These are phyloP conservation scores for Candida andamanensis DNA, from an alignment of 805 yeast genomes.

Conservation along the genomic window DNA sequence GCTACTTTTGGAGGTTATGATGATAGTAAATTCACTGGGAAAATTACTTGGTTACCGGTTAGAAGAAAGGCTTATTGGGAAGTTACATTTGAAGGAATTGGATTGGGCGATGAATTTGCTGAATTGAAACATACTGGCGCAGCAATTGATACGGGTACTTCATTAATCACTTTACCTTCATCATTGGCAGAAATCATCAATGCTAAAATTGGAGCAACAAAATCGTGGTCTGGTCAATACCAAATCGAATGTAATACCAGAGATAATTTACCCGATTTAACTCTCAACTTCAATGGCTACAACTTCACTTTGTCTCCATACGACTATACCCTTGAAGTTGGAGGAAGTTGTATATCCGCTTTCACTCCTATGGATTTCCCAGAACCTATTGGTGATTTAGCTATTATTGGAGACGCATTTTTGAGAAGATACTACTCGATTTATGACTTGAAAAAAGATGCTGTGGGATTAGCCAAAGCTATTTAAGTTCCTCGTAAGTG, in stretches of 20 bases:
- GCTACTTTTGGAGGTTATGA: slow-evolving; percentile 96
- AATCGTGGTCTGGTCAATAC: slow-evolving; percentile 97
- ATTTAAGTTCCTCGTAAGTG: slow-evolving; percentile 7
- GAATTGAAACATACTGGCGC: slow-evolving; percentile 82
- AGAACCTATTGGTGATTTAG: slow-evolving; percentile 92
- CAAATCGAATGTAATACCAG: slow-evolving; percentile 84
- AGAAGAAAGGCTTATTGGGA: slow-evolving; percentile 99
- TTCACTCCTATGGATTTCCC: slow-evolving; percentile 98
- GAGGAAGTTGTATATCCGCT: slow-evolving; percentile 94
- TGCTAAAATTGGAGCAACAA: slow-evolving; percentile 94
- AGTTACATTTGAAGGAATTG: slow-evolving; percentile 85
- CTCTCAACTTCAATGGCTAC: slow-evolving; percentile 83
- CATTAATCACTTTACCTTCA: slow-evolving; percentile 90
- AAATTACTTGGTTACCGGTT: slow-evolving; percentile 92
- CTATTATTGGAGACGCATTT: slow-evolving; percentile 96
- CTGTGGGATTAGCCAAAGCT: slow-evolving; percentile 91
- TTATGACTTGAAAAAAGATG: slow-evolving; percentile 84
- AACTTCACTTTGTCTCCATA: slow-evolving; percentile 86
- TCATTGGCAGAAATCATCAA: slow-evolving; percentile 94
- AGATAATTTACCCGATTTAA: slow-evolving; percentile 82
- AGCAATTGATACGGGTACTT: slow-evolving; percentile 98
- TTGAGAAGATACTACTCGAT: slow-evolving; percentile 91
- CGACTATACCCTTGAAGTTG: slow-evolving; percentile 90
- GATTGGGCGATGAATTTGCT: slow-evolving; percentile 90
- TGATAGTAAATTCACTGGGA: slow-evolving; percentile 67